These are phyloP conservation scores for Starmera amethionina DNA, from an alignment of 805 yeast genomes.

Conservation along the genomic window DNA sequence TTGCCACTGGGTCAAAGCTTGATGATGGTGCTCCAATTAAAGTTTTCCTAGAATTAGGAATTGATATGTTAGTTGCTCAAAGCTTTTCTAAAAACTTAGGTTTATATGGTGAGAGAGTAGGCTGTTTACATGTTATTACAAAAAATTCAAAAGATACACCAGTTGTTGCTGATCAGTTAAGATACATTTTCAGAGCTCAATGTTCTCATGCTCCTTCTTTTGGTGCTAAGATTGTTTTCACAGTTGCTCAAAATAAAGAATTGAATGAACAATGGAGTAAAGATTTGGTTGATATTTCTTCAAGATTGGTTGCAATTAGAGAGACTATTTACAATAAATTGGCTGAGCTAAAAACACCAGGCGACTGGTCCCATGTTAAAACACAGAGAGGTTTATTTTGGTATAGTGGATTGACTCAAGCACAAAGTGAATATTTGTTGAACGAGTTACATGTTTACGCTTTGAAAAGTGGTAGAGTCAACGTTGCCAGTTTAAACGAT, in stretches of 20 bases:
- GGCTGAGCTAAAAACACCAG: slow-evolving; percentile 40
- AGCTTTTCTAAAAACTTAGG: slow-evolving; percentile 86
- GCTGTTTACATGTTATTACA: slow-evolving; percentile 29
- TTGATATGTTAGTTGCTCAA: slow-evolving; percentile 39
- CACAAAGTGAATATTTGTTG: slow-evolving; percentile 58
- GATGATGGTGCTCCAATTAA: slow-evolving; percentile 47
- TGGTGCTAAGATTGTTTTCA: slow-evolving; percentile 71
- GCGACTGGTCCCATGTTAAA: slow-evolving; percentile 72
- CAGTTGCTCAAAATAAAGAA: slow-evolving; percentile 43
- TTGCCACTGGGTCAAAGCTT: slow-evolving; percentile 70
- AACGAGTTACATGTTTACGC: slow-evolving; percentile 62
- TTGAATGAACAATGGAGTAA: slow-evolving; percentile 54
- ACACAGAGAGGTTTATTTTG: slow-evolving; percentile 83
- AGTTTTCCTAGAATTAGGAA: slow-evolving; percentile 21
- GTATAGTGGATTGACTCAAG: slow-evolving; percentile 60
- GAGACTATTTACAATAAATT: slow-evolving; percentile 46
- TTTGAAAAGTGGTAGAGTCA: slow-evolving; percentile 71
- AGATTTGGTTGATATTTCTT: slow-evolving; percentile 63
- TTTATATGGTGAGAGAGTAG: slow-evolving; percentile 79
- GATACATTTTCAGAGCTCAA: slow-evolving; percentile 63
- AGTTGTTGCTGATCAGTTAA: slow-evolving; percentile 44
- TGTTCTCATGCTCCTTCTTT: slow-evolving; percentile 78
- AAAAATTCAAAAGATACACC: slow-evolving; percentile 33
- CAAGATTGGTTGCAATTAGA: slow-evolving; percentile 62
- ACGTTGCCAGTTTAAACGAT: slow-evolving; percentile 69